These are phyloP conservation scores for Azolla pinnata DNA, from an alignment of 75 land plant genomes.

Conservation along the genomic window DNA sequence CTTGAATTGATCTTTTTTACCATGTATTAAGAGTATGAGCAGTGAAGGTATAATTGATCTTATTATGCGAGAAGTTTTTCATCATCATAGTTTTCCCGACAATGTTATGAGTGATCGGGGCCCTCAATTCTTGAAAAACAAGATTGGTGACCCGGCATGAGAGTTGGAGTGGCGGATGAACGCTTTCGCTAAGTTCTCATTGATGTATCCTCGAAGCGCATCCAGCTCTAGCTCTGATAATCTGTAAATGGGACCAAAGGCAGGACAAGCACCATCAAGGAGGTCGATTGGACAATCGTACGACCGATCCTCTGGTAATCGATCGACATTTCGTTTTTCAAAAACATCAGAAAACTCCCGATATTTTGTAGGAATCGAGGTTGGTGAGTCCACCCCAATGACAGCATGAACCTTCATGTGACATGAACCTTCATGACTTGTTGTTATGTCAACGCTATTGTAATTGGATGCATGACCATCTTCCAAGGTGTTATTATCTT, in stretches of 20 bases:
- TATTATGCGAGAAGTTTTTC: too few species aligned
- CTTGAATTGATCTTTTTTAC: too few species aligned
- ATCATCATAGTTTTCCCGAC: too few species aligned
- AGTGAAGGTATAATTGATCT: too few species aligned
- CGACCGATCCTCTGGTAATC: conserved; percentile 7
- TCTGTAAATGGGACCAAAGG: conserved; percentile 15
- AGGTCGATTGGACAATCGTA: conserved; percentile 16
- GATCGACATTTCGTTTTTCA: conserved; percentile 17
- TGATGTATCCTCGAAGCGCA: conserved; percentile 10
- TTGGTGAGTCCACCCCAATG: too few species aligned
- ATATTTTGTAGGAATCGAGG: conserved; percentile 6
- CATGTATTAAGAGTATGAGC: too few species aligned
- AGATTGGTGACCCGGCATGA: conserved; percentile 10
- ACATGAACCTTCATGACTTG: too few species aligned
- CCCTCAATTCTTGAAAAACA: conserved; percentile 23
- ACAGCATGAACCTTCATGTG: too few species aligned
- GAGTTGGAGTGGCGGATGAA: conserved; percentile 18
- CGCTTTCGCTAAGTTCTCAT: conserved; percentile 12
- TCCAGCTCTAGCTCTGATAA: conserved; percentile 11
- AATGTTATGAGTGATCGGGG: too few species aligned
- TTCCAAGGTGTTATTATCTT: too few species aligned
- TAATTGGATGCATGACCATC: too few species aligned
- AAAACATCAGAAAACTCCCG: conserved; percentile 13
- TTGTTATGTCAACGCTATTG: too few species aligned
- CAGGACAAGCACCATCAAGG: conserved; percentile 4